Evolutionary conservation across 2,329 filamentous ascomycete species (phyloP), one percentile per base, ranked within the genome.

Genomic region (Aspergillus udagawae): DNA sequence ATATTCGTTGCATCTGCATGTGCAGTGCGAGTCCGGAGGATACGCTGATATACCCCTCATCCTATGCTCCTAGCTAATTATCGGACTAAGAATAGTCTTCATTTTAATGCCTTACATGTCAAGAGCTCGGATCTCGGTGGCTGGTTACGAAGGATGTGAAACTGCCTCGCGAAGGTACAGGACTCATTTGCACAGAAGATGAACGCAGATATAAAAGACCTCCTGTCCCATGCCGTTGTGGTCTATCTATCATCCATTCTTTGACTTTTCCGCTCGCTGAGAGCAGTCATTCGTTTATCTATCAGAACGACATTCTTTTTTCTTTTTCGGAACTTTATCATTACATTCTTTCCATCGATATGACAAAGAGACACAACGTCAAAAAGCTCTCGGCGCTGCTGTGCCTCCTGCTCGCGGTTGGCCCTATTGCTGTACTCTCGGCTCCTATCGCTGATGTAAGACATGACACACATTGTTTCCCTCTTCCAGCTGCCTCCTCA

Each of bases 361-460:
- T 6, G 23, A 21, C 44, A 47, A 65, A 25, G 55, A 72, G 69
- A 67, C 62, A 64, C 54, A 63, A 62, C 52, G 57, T 61, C 51
- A 66, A 67, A 60, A 65, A 52, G 51, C 45, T 68, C 58, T 67
- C 68, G 8, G 63, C 68, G 53, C 62, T 70, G 45, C 41, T 73
- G 56, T 72, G 67, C 64, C 66, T 73, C 2, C 47, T 69, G 25
- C 62, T 72, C 32, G 61, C 68, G 47, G 59, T 68, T 29, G 64
- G 63, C 45, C 70, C 70, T 35, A 57, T 65, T 21, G 57, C 64
- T 2, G 68, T 70, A 17, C 60, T 73, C 25, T 59, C 70, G n/a
- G 65, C 60, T n/a, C 70, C 70, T 14, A 59, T 67, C 48, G 7
- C 62, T 52, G 49, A 35, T 14, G 32, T 35, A 35, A 35, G 29